Evolutionary conservation across 1,284 basidiomycete genomes (phyloP), one percentile per base, ranked within the genome.

Genomic region (Waitea zeae): DNA sequence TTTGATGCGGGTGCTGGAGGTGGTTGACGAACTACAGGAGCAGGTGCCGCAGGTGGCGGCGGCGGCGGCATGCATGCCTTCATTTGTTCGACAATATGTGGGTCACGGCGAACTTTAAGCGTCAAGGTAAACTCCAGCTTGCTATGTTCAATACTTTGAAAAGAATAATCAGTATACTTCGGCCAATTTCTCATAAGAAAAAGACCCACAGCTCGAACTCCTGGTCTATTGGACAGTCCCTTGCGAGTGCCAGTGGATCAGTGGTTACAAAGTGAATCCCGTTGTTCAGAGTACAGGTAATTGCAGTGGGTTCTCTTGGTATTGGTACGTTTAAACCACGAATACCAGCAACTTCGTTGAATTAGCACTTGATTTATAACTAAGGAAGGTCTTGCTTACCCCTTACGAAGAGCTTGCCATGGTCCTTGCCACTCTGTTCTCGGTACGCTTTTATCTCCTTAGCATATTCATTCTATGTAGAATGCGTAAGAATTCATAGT

Each of bases 191-290:
- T 24, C 34, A 15, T 9, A 14, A 30, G 12, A 33, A 31, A 36
- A 32, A 12, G 6, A 62, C 84, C 42, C 48, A 89, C 87, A 93
- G 59, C 47, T 95, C 89, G 46, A 96, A 97, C 53, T 96, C 90
- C 52, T 93, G 88, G 34, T 84, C 78, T 42, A 97, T 84, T 14
- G 62, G 63, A 36, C 70, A 71, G 18, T 80, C 73, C 26, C 63
- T 56, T 20, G 57, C 59, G 3, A 96, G 58, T 7, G 61, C 58
- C 29, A 65, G 67, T 46, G 87, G 83, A 0, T 87, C 89, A 1
- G 92, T 96, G 3, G 86, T 87, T 37, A 98, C 93, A 44, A 82
- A 92, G 55, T 97, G 90, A 38, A 95, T 89, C 5, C 92, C 90
- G 46, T 97, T 97, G 57, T 96, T 93, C 39, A 98, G 62, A 0